phyloP scores from a whole-genome alignment of 1,284 basidiomycete species.

The Papiliotrema fonsecae region DNA sequence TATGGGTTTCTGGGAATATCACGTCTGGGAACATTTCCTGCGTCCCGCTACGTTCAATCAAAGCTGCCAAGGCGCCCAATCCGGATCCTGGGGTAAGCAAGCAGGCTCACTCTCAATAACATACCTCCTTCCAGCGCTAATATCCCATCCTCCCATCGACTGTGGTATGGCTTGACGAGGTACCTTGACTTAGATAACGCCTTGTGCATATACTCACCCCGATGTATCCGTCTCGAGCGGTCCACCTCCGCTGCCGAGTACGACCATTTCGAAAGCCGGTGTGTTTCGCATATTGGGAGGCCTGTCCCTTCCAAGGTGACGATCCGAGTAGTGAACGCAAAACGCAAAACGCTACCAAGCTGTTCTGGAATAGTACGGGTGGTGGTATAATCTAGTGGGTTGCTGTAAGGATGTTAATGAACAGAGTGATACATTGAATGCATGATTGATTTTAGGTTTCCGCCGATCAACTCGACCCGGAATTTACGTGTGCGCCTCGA shows the following conservation, averaged over 20 bases:
- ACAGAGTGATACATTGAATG: no score
- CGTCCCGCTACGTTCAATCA: constrained; percentile 13
- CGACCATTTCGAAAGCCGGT: constrained; percentile 45
- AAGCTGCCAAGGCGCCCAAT: constrained; percentile 36
- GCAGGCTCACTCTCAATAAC: constrained; percentile 6
- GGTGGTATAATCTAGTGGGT: no score
- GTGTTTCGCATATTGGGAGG: not conserved
- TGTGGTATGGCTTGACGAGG: constrained; percentile 35
- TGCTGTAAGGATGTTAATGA: no score
- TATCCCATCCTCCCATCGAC: constrained; percentile 44
- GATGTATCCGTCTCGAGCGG: constrained; percentile 46
- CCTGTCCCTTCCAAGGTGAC: no score
- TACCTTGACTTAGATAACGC: constrained; percentile 21
- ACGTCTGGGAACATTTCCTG: constrained; percentile 31
- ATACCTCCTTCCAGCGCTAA: constrained; percentile 46
- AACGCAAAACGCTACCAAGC: no score
- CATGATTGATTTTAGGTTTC: no score
- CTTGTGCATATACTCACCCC: constrained; percentile 25
- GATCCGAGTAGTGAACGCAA: no score
- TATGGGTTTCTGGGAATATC: constrained; percentile 30
- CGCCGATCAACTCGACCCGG: no score
- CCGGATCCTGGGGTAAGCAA: constrained; percentile 33
- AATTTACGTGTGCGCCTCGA: no score
- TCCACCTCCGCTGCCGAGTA: constrained; percentile 46
- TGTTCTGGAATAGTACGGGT: no score